Conservation (phyloP, 2,329 filamentous ascomycete genomes). For the Alternaria gansuensis region DNA sequence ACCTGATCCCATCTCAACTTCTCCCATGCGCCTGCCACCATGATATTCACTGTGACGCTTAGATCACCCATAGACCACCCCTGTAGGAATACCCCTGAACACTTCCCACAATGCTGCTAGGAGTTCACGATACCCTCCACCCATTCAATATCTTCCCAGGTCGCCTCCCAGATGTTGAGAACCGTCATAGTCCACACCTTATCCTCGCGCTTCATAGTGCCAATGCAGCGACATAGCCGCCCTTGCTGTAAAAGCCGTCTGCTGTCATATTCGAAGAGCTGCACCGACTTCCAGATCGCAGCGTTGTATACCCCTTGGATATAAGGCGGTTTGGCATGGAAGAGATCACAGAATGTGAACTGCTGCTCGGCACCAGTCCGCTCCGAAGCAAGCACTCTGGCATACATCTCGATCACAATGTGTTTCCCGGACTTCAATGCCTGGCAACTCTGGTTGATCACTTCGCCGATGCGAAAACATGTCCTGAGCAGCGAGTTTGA, state of each 20-base stretch:
- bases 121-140: constrained; percentile 56
- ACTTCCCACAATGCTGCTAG: constrained; percentile 16
- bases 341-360: constrained; percentile 71
- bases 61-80: constrained; percentile 12
- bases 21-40: background rate
- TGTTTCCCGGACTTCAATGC: constrained; percentile 60
- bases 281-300: constrained; percentile 56
- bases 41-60: constrained; percentile 16
- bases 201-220: constrained; percentile 57
- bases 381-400: constrained; percentile 66
- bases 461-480: constrained; percentile 71
- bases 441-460: constrained; percentile 61
- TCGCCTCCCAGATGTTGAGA: constrained; percentile 62
- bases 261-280: constrained; percentile 59
- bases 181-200: constrained; percentile 58
- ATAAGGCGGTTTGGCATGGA: constrained; percentile 66
- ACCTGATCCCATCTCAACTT: too few relatives aligned
- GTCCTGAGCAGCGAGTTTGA: constrained; percentile 61
- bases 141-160: constrained; percentile 64
- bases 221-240: constrained; percentile 60
- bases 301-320: constrained; percentile 57
- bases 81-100: background rate
- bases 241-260: constrained; percentile 54
- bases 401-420: constrained; percentile 69
- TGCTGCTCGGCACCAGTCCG: constrained; percentile 66